phyloP scores from a whole-genome alignment of 73 alveolate genomes.

The Effrenium voratum region DNA sequence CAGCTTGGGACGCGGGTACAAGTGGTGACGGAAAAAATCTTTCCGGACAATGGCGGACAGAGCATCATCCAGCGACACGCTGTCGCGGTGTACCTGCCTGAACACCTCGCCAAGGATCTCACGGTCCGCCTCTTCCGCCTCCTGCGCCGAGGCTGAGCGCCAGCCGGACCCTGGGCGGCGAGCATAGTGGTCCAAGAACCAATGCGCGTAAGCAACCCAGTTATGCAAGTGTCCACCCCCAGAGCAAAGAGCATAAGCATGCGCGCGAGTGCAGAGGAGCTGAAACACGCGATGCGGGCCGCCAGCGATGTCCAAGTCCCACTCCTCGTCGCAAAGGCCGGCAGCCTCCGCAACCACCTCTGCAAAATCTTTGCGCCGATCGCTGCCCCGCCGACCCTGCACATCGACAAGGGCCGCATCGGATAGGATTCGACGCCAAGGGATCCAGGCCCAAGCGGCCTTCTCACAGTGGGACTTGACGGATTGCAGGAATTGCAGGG shows the following conservation, averaged over 20 bases:
- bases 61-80: constrained; percentile 12
- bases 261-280: background rate
- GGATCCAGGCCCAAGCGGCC: constrained; percentile 40
- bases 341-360: constrained; percentile 40
- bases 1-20: background rate
- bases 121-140: constrained; percentile 2
- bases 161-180: background rate
- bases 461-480: constrained; percentile 7
- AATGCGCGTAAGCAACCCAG: constrained; percentile 4
- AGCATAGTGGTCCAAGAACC: background rate
- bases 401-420: constrained; percentile 18
- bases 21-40: background rate
- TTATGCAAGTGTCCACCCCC: background rate
- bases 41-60: background rate
- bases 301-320: background rate
- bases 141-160: background rate
- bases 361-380: background rate
- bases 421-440: constrained; percentile 25
- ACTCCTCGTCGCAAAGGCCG: constrained; percentile 4
- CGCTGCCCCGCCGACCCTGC: background rate
- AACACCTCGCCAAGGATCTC: background rate
- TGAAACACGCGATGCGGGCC: background rate
- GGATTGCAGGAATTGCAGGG: background rate
- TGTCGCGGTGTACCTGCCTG: constrained; percentile 5
- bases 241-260: background rate